phyloP scores from a whole-genome alignment of 1,139 yeast genomes.

The Kodamaea suecica region DNA sequence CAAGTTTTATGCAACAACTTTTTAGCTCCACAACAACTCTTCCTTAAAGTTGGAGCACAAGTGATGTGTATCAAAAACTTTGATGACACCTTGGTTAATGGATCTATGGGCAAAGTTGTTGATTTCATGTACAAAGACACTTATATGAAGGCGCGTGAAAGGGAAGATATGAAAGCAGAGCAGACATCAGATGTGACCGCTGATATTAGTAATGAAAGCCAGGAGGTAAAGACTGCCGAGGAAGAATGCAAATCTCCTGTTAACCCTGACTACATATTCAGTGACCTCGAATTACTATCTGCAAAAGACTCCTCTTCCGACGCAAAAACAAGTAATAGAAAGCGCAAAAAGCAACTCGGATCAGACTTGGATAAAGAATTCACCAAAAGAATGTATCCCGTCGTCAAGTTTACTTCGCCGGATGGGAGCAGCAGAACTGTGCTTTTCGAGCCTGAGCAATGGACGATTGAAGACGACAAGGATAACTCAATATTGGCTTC shows the following conservation, averaged over 20 bases:
- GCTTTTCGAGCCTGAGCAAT: conserved; percentile 43
- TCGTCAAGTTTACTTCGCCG: conserved; percentile 70
- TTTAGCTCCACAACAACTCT: conserved; percentile 63
- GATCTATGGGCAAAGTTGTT: conserved; percentile 79
- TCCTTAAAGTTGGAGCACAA: conserved; percentile 79
- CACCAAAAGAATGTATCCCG: conserved; percentile 52
- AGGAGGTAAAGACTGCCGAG: neutral
- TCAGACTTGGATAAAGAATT: conserved; percentile 31
- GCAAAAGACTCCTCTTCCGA: conserved; percentile 5
- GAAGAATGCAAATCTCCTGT: conserved; percentile 1
- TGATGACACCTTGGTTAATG: conserved; percentile 86
- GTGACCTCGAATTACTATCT: conserved; percentile 7
- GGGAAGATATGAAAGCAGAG: conserved; percentile 7
- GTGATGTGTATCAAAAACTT: conserved; percentile 94
- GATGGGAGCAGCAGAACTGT: conserved; percentile 73
- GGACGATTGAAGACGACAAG: conserved; percentile 42
- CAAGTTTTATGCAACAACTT: conserved; percentile 57
- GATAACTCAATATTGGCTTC: conserved; percentile 27
- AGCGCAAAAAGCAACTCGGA: conserved; percentile 17
- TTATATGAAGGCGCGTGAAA: conserved; percentile 27
- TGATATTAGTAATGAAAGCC: neutral
- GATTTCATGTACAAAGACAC: conserved; percentile 40
- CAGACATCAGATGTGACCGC: neutral
- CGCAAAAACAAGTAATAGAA: conserved; percentile 8
- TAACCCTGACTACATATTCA: conserved; percentile 8